These are phyloP conservation scores for Colletotrichum sp. DNA, from an alignment of 2,329 filamentous ascomycete genomes.

Conservation along the genomic window DNA sequence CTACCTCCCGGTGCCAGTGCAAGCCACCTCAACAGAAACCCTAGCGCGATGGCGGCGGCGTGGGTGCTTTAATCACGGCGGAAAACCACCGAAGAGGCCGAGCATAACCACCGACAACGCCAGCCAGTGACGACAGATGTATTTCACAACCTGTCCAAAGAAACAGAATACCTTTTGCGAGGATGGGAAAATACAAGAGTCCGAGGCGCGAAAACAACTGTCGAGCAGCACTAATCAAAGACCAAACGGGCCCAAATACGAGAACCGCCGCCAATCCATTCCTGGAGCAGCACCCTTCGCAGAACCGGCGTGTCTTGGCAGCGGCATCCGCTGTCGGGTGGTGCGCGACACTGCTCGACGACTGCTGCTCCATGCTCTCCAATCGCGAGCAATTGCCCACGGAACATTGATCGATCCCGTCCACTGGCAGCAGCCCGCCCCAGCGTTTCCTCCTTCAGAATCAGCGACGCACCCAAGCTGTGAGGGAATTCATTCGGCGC, in stretches of 20 bases:
- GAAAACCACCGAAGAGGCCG: background rate
- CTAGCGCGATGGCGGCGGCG: background rate
- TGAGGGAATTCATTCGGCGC: background rate
- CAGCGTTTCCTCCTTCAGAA: background rate
- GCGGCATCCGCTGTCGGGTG: background rate
- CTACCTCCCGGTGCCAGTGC: background rate
- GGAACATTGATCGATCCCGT: background rate
- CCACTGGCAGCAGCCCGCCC: background rate
- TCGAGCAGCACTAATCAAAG: background rate
- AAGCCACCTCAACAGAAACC: slow-evolving; percentile 14
- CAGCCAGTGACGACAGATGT: background rate
- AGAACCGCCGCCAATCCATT: slow-evolving; percentile 16
- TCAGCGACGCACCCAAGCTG: background rate
- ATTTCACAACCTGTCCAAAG: background rate
- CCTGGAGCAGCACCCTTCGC: slow-evolving; percentile 8
- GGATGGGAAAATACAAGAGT: background rate
- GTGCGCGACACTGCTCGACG: background rate
- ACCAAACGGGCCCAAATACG: background rate
- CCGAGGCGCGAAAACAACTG: slow-evolving; percentile 1
- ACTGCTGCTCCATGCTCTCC: background rate
- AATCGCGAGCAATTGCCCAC: background rate
- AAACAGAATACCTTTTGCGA: background rate
- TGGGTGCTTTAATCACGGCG: background rate
- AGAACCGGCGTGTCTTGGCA: slow-evolving; percentile 11
- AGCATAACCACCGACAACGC: background rate